Evolutionary conservation across 345 rosid genomes (phyloP), one percentile per base, ranked within the genome.

Genomic region (Aquilaria malaccensis): DNA sequence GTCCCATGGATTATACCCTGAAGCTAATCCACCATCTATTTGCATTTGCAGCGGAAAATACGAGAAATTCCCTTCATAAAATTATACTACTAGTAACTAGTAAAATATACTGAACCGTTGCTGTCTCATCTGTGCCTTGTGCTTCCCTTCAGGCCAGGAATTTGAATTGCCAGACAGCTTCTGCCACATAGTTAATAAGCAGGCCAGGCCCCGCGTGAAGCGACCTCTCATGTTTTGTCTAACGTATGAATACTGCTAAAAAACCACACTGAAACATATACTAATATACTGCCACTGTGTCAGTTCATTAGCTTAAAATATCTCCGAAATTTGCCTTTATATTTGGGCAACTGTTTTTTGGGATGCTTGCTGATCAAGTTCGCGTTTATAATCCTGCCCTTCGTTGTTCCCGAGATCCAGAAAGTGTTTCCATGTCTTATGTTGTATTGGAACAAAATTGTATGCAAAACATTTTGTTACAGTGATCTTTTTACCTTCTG

Each of bases 81-180:
- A 30, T 30, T 5, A 4, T 11, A 52, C 51, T 63, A 58, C 13
- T 51, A 65, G 22, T 22, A 22, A 22, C 22, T 22, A 22, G 22
- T 22, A 22, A 22, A 22, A 22, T 22, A 37, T 22, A 61, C 55
- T 65, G 69, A 67, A 71, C 82, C 80, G 82, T 77, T 81, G 77
- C 56, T 75, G 78, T 68, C 78, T 67, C 67, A 59, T 63, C 15
- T 33, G 60, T 50, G 33, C 37, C 58, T 14, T 29, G 32, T 41
- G 51, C 46, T 46, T 59, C 58, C 11, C 49, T 50, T 47, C 43
- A 37, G 43, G 9, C 13, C 56, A 62, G 22, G 22, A 22, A 22
- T 67, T 61, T 65, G 32, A 69, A 68, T 64, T 61, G 54, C 61
- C 54, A 33, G 70, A 69, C 80, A 70, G 13, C 45, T 67, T 37